Evolutionary conservation across 108 stramenopile genomes (phyloP).

Genomic region (Tribonema minus): DNA sequence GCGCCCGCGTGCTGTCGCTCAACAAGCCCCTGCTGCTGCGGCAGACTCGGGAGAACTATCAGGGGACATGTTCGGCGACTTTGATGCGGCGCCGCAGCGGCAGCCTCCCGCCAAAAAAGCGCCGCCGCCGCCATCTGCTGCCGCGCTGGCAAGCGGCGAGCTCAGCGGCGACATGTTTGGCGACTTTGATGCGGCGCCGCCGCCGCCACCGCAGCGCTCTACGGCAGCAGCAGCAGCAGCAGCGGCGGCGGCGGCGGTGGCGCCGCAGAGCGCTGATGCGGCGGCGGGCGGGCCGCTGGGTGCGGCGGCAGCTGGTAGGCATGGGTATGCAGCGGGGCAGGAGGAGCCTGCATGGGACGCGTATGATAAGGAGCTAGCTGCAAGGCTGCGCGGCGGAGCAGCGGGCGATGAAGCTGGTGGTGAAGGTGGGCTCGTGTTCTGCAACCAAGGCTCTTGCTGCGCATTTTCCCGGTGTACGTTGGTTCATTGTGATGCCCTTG

Average conservation of each 20-base stretch:
- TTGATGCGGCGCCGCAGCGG: neutral
- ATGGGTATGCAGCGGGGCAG: conserved; percentile 5
- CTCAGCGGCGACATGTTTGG: conserved; percentile 22
- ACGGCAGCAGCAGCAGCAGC: neutral
- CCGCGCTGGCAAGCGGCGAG: neutral
- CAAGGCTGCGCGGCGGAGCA: neutral
- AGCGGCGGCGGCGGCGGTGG: neutral
- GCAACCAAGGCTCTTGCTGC: no score
- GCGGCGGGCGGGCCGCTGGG: neutral
- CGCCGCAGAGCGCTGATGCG: neutral
- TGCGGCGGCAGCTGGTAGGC: neutral
- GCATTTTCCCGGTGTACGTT: no score
- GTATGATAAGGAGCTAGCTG: conserved; percentile 8
- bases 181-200: conserved; percentile 8
- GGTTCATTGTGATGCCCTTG: no score
- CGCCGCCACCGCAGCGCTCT: neutral
- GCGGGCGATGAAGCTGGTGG: neutral
- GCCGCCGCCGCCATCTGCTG: no score
- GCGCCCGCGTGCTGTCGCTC: no score
- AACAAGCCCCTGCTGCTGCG: neutral
- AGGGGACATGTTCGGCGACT: conserved; percentile 13
- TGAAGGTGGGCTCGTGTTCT: neutral
- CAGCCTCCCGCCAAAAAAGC: no score
- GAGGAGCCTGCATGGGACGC: conserved; percentile 22
- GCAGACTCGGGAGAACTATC: conserved; percentile 3